Evolutionary conservation across 768 basidiomycete species (phyloP), one percentile per base, ranked within the genome.

Genomic region (Hygrophorus russula): DNA sequence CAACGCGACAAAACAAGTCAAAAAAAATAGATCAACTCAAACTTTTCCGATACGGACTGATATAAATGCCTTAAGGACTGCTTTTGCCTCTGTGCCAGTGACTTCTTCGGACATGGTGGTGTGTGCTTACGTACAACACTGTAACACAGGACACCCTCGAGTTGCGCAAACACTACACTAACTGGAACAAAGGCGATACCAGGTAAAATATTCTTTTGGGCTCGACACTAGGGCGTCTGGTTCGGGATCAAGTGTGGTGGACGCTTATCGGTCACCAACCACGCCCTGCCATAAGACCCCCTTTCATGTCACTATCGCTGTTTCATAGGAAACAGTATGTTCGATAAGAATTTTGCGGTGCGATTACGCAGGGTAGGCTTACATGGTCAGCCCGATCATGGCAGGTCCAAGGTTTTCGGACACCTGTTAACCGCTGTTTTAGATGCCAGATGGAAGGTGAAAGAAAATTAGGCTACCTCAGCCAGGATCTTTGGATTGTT

Each of bases 371-470:
- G 10, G 20, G 32, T 39, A 8, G 33, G 17, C 83, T 59, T 54
- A 88, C 87, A 92, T 91, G 7, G 80, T 83, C 47, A 93, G 67
- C 33, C 92, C 92, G 40, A 91, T 88, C 92, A 97, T 97, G n/a
- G 92, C 80, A 37, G 77, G 68, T 14, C 92, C 92, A 24, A 97
- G 60, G 62, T 89, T 70, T 57, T 88, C 82, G 13, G 88, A 91
- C 11, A 87, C 67, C 78, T 80, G 53, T 47, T 15, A 9, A 20
- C 15, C 45, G 5, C 8, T 35, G 32, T 19, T 14, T 52, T 36
- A 52, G 49, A 44, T 45, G 24, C 37, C 17, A 12, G 24, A 47
- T 29, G 20, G 27, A 19, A 20, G 31, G 11, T 13, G 45, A 38
- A 44, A 29, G 42, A 39, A 24, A 44, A 43, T 13, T 14, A 34